Conservation (phyloP, 2,329 filamentous ascomycete species). For the Calonectria hawksworthii region DNA sequence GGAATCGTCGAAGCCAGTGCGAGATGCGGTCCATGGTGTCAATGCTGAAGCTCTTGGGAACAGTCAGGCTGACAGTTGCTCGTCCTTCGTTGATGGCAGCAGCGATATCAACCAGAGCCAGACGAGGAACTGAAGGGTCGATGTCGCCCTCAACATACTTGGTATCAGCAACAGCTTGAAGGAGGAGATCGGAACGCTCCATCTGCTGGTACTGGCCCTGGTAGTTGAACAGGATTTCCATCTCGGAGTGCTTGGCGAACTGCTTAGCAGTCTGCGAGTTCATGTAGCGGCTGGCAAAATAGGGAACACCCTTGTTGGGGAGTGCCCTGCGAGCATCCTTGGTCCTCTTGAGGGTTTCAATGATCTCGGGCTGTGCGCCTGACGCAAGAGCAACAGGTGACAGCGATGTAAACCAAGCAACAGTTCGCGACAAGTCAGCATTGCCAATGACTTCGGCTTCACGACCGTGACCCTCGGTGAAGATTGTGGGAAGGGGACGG, state of each 20-base stretch:
- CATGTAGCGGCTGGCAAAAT: conserved; percentile 37
- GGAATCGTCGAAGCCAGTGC: neutral
- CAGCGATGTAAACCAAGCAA: conserved; percentile 57
- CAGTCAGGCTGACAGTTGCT: conserved; percentile 1
- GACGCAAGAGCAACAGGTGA: conserved; percentile 45
- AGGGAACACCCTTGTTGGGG: conserved; percentile 30
- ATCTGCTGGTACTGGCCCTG: conserved; percentile 7
- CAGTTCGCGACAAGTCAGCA: conserved; percentile 49
- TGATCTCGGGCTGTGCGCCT: neutral
- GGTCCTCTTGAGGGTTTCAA: conserved; percentile 35
- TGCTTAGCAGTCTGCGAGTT: neutral
- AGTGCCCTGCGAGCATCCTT: conserved; percentile 37
- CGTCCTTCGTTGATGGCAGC: neutral
- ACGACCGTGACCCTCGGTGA: conserved; percentile 54
- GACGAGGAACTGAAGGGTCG: neutral
- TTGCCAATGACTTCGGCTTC: conserved; percentile 46
- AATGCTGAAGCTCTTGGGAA: conserved; percentile 3
- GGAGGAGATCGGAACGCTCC: neutral
- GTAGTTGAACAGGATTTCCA: conserved; percentile 2
- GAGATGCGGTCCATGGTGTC: neutral
- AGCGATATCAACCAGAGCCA: conserved; percentile 1
- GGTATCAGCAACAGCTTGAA: neutral
- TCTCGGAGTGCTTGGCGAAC: neutral
- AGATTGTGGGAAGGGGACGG: conserved; percentile 46
- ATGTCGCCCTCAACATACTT: conserved; percentile 1